phyloP scores from a whole-genome alignment of 345 rosid species.

The Tarenaya hassleriana region DNA sequence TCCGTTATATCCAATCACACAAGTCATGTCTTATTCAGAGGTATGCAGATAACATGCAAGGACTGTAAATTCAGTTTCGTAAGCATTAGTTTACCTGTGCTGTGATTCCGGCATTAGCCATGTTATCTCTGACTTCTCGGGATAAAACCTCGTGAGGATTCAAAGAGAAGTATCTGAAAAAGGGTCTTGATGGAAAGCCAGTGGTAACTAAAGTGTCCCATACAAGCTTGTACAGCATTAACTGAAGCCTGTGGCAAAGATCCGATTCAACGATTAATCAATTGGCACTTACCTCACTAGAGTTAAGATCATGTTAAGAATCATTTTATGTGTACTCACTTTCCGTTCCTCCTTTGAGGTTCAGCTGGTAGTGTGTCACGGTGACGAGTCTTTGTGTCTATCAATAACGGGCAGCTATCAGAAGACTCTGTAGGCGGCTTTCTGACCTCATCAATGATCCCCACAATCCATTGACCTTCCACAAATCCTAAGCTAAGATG shows the following conservation, averaged over 20 bases:
- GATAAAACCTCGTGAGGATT: conserved; percentile 40
- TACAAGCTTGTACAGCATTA: conserved; percentile 78
- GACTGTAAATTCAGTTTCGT: neutral
- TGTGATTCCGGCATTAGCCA: conserved; percentile 44
- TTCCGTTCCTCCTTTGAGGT: conserved; percentile 81
- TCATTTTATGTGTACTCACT: conserved; percentile 28
- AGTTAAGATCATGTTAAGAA: neutral
- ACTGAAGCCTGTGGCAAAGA: conserved; percentile 47
- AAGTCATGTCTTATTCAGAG: neutral
- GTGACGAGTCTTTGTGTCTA: conserved; percentile 66
- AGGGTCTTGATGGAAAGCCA: conserved; percentile 40
- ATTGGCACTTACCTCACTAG: neutral
- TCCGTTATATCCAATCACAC: neutral
- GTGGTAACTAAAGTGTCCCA: conserved; percentile 59
- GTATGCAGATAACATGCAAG: neutral
- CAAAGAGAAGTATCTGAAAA: conserved; percentile 56
- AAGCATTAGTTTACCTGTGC: conserved; percentile 41
- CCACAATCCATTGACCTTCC: conserved; percentile 62
- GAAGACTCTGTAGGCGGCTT: conserved; percentile 35
- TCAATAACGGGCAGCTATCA: conserved; percentile 39
- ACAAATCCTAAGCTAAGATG: conserved; percentile 51
- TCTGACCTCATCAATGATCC: conserved; percentile 67
- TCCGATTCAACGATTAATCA: neutral
- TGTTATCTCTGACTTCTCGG: conserved; percentile 48
- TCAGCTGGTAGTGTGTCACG: conserved; percentile 57